Evolutionary conservation across 78 protist genomes (phyloP), one percentile per base, ranked within the genome.

Genomic region (Monocercomonoides exilis): DNA sequence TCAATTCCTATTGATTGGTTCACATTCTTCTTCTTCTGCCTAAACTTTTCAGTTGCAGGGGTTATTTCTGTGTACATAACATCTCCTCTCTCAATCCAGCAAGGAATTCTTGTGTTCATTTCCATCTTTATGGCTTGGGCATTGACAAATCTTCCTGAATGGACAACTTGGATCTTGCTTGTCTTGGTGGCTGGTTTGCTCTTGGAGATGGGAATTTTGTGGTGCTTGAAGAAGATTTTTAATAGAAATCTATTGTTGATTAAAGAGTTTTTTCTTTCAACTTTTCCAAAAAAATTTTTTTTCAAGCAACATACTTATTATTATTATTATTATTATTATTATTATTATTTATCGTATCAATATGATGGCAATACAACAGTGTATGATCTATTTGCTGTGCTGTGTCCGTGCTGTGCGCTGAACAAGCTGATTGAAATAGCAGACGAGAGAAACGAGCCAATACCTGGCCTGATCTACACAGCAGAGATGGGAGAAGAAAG

Each of bases 381-480:
- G 6, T 0, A 6, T 41, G 94, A 96, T 70, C 33, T 96, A 1
- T 44, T 94, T 35, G 96, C 96, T 29, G 98, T 96, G 2, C 91
- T 97, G 6, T 87, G 94, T 3, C 98, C 99, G 29, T 34, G 77
- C 3, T 98, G 99, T 0, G 98, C 99, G 0, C 91, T 97, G 43
- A 91, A 90, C 63, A 63, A 89, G 36, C 90, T 97, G 38, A 95
- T 97, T 34, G 96, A 97, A 77, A 84, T 88, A 1, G 92, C 98
- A 0, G 95, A 97, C 87, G 93, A 93, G 43, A 88, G 98, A 6
- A 43, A 91, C 84, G 96, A 96, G 45, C 94, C 95, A 1, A 90
- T 96, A 46, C 98, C 99, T 0, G 98, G 96, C 0, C 90, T 96
- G 1, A 43, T 97, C 35, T 97, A 97, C 86, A 45, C 84, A 44